Evolutionary conservation across 192 early-diverging fungal species (phyloP).

Genomic region (Kappamyces sp.): DNA sequence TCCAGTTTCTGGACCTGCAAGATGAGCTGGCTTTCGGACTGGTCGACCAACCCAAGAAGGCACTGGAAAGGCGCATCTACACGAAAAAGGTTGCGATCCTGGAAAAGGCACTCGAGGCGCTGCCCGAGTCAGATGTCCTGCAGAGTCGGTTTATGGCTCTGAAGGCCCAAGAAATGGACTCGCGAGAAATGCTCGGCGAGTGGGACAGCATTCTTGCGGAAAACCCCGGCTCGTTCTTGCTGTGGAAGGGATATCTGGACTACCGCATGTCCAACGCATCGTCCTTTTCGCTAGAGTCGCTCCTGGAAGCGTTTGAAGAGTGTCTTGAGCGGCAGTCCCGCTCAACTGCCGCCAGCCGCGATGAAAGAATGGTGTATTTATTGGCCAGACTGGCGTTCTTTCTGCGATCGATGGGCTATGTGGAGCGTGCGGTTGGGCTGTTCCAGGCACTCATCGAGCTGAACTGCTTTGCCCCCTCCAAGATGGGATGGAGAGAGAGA

Average conservation of each 20-base stretch:
- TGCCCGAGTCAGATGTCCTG: constrained; percentile 23
- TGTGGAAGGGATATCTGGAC: constrained; percentile 42
- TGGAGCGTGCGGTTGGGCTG: constrained; percentile 34
- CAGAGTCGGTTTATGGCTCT: constrained; percentile 24
- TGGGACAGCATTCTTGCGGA: constrained; percentile 36
- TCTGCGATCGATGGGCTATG: constrained; percentile 21
- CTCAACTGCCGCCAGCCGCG: too few relatives aligned
- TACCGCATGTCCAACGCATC: constrained; percentile 25
- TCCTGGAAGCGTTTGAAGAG: too few relatives aligned
- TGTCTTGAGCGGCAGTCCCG: too few relatives aligned
- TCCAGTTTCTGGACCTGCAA: constrained; percentile 35
- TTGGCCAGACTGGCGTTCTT: constrained; percentile 26
- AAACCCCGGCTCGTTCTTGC: constrained; percentile 12
- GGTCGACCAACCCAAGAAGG: background rate
- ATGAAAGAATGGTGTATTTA: constrained; percentile 26
- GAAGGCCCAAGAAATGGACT: constrained; percentile 24
- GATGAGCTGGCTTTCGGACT: constrained; percentile 32
- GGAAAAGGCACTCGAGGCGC: constrained; percentile 32
- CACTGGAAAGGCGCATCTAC: constrained; percentile 13
- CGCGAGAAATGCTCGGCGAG: constrained; percentile 2
- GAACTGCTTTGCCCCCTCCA: constrained; percentile 33
- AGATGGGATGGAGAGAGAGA: constrained; percentile 22
- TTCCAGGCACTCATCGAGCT: constrained; percentile 48
- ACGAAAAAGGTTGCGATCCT: constrained; percentile 41
- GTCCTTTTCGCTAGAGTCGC: too few relatives aligned